Evolutionary conservation across 768 basidiomycete genomes (phyloP).

Genomic region (Leccinum variicolor): DNA sequence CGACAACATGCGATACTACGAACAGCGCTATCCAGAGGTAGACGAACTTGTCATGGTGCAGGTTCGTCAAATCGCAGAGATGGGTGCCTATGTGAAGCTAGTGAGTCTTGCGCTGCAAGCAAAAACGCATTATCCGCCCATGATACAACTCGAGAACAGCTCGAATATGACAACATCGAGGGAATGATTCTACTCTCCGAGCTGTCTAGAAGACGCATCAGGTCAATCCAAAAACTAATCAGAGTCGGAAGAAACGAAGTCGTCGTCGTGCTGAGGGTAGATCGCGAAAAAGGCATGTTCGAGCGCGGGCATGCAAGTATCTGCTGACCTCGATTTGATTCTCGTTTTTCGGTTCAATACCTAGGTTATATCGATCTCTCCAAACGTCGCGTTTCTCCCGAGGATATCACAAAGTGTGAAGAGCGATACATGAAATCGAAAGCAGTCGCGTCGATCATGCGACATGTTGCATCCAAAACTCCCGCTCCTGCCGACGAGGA

Average conservation of each 20-base stretch:
- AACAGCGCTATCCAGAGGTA: constrained; percentile 91
- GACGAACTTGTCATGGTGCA: constrained; percentile 99
- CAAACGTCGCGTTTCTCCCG: constrained; percentile 95
- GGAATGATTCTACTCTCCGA: constrained; percentile 99
- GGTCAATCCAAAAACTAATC: constrained; percentile 97
- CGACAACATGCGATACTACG: constrained; percentile 80
- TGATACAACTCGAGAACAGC: constrained; percentile 40
- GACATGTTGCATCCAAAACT: constrained; percentile 80
- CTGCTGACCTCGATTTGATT: not conserved
- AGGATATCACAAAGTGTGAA: constrained; percentile 98
- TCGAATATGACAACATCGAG: constrained; percentile 98
- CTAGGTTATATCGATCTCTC: constrained; percentile 98
- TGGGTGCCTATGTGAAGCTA: constrained; percentile 99
- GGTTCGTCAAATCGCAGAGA: constrained; percentile 98
- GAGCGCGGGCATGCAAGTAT: not conserved
- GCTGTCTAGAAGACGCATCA: constrained; percentile 91
- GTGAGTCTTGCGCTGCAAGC: constrained; percentile 45
- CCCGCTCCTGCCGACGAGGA: constrained; percentile 30
- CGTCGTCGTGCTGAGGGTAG: constrained; percentile 95
- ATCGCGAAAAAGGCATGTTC: constrained; percentile 92
- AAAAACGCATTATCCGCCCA: not conserved
- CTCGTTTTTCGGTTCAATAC: not conserved
- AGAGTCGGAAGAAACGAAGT: constrained; percentile 97
- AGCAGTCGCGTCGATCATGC: constrained; percentile 89
- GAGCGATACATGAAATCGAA: constrained; percentile 98